These are phyloP conservation scores for Fusarium beomiforme DNA, from an alignment of 2,329 filamentous ascomycete species.

Conservation along the genomic window DNA sequence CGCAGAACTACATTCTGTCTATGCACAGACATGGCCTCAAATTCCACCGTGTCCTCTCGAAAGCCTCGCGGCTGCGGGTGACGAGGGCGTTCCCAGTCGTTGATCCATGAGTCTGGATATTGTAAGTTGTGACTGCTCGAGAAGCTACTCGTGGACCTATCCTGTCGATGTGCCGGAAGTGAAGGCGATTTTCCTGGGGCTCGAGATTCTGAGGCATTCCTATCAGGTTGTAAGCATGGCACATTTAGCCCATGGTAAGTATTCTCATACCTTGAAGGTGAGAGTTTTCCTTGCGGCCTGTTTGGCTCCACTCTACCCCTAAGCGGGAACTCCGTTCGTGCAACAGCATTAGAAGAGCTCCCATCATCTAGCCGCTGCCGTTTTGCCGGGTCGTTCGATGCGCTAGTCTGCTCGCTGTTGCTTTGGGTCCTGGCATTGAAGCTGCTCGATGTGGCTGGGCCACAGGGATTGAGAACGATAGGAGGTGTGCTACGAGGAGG, in stretches of 20 bases:
- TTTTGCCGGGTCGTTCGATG: not conserved
- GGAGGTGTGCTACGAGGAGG: not conserved
- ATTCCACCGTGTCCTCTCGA: slow-evolving; percentile 13
- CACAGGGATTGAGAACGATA: fast-evolving
- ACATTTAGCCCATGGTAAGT: not conserved
- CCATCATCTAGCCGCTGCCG: not conserved
- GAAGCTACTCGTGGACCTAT: not conserved
- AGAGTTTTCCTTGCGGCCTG: not conserved
- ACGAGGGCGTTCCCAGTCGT: fast-evolving
- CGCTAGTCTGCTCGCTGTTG: no score
- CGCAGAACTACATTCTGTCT: not conserved
- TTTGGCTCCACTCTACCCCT: not conserved
- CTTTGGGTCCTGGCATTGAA: fast-evolving
- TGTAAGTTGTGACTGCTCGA: no score
- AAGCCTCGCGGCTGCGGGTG: not conserved
- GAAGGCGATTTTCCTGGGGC: not conserved
- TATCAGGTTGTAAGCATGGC: not conserved
- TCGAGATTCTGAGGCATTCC: fast-evolving
- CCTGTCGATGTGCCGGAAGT: not conserved
- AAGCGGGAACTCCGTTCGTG: not conserved
- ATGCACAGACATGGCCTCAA: not conserved
- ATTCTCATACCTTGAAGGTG: not conserved
- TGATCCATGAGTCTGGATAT: not conserved
- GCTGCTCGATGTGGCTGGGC: not conserved
- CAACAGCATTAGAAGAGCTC: no score